A percentile compares a stretch with the other conserved stretches of the same genome.
Evolutionary conservation across 306 rosid species (phyloP).

Genomic region (Vigna nakashimae): DNA sequence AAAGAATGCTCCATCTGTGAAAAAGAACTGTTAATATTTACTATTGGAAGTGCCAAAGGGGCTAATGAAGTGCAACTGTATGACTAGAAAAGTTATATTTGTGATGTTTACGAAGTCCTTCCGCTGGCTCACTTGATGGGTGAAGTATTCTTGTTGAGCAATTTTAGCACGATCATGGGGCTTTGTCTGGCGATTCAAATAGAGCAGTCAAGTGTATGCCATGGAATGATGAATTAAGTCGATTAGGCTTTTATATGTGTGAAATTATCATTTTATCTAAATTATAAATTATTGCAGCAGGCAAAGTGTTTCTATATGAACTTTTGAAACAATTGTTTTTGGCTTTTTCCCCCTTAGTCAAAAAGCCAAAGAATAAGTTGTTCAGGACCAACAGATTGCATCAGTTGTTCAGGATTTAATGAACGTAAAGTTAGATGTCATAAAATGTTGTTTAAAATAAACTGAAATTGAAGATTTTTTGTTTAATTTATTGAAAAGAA

Average conservation of each 20-base stretch:
- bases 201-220: not conserved
- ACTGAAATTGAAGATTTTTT: not conserved
- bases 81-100: not conserved
- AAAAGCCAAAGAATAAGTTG: not conserved
- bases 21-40: constrained; percentile 27
- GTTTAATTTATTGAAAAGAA: not conserved
- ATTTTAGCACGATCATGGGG: constrained; percentile 15
- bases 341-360: not conserved
- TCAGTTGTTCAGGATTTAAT: not conserved
- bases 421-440: not conserved
- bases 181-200: constrained; percentile 25
- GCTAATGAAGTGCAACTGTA: constrained; percentile 32
- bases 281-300: constrained; percentile 29
- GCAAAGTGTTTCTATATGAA: constrained; percentile 1
- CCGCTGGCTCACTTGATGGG: constrained; percentile 10
- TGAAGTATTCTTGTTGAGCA: constrained; percentile 34
- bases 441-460: not conserved
- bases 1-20: not conserved
- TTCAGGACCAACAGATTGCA: not conserved
- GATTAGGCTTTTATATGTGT: not conserved
- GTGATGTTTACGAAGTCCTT: constrained; percentile 5
- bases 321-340: constrained; percentile 15
- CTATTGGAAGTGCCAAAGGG: constrained; percentile 31
- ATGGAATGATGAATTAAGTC: constrained; percentile 21
- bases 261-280: constrained; percentile 16